phyloP scores from a whole-genome alignment of 2,329 filamentous ascomycete genomes.

The Nemania sp. region DNA sequence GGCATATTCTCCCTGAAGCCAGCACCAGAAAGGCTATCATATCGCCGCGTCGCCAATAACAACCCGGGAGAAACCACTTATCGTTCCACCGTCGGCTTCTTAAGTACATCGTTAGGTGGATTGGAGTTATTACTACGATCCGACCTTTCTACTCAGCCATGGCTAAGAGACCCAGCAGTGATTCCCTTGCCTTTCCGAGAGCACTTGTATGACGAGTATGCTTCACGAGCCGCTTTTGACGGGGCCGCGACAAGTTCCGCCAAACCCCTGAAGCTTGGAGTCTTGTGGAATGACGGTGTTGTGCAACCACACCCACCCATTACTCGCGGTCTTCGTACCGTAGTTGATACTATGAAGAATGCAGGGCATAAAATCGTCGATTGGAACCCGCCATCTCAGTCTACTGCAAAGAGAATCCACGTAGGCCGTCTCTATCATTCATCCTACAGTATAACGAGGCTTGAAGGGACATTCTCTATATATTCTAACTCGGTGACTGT shows the following conservation, averaged over 20 bases:
- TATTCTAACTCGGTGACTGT: not conserved
- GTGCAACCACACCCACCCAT: conserved; percentile 61
- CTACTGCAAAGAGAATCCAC: conserved; percentile 43
- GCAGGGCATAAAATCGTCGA: conserved; percentile 58
- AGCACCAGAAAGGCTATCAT: conserved; percentile 35
- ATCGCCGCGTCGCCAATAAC: conserved; percentile 28
- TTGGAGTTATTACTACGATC: conserved; percentile 45
- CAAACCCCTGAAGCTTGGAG: conserved; percentile 54
- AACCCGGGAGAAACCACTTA: conserved; percentile 52
- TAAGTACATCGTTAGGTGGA: conserved; percentile 59
- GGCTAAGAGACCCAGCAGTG: conserved; percentile 67
- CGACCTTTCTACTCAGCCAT: conserved; percentile 54
- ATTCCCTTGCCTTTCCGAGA: conserved; percentile 67
- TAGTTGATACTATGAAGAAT: conserved; percentile 51
- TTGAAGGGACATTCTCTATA: not conserved
- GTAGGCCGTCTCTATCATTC: conserved; percentile 34
- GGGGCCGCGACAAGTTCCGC: not conserved
- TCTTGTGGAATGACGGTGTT: conserved; percentile 53
- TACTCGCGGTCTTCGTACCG: conserved; percentile 54
- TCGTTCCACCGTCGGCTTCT: conserved; percentile 65
- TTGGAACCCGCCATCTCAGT: conserved; percentile 60
- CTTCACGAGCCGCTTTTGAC: conserved; percentile 6
- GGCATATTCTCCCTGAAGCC: conserved; percentile 49
- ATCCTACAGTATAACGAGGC: not conserved
- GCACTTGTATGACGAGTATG: conserved; percentile 42